A percentile compares a stretch with the other conserved stretches of the same genome.
Conservation (phyloP, 2,329 filamentous ascomycete species). For the Verticillium zaregamsianum region DNA sequence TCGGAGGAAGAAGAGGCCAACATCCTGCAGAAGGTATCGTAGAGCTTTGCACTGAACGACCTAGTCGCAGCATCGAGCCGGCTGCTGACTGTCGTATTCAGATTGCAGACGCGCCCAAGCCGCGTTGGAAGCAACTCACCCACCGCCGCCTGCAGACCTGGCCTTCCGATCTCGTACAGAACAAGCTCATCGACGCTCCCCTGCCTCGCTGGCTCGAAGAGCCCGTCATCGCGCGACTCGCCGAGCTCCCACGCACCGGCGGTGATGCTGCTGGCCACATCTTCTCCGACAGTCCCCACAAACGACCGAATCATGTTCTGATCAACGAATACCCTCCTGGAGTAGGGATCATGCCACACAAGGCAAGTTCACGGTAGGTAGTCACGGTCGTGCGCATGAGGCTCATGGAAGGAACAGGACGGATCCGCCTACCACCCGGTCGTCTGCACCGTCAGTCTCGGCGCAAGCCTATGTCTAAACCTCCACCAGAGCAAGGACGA, state of each 20-base stretch:
- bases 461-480: conserved; percentile 72
- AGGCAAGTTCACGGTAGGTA: conserved; percentile 39
- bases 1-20: conserved; percentile 65
- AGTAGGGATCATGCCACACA: conserved; percentile 95
- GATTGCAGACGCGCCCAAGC: conserved; percentile 62
- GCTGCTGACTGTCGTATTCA: conserved; percentile 37
- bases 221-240: conserved; percentile 62
- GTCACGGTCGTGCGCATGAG: conserved; percentile 5
- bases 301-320: conserved; percentile 80
- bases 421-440: conserved; percentile 81
- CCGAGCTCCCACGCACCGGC: conserved; percentile 40
- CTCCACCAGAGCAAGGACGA: conserved; percentile 62
- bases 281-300: conserved; percentile 65
- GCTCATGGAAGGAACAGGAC: conserved; percentile 46
- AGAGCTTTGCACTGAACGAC: neutral
- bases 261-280: conserved; percentile 32
- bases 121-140: conserved; percentile 82
- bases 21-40: conserved; percentile 64
- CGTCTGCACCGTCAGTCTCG: conserved; percentile 87
- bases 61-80: neutral
- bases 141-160: conserved; percentile 87
- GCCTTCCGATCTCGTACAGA: conserved; percentile 75
- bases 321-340: conserved; percentile 88
- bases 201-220: conserved; percentile 72
- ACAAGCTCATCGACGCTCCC: conserved; percentile 70